Conservation (phyloP, 75 land plant species). For the Pseudotsuga menziesii region DNA sequence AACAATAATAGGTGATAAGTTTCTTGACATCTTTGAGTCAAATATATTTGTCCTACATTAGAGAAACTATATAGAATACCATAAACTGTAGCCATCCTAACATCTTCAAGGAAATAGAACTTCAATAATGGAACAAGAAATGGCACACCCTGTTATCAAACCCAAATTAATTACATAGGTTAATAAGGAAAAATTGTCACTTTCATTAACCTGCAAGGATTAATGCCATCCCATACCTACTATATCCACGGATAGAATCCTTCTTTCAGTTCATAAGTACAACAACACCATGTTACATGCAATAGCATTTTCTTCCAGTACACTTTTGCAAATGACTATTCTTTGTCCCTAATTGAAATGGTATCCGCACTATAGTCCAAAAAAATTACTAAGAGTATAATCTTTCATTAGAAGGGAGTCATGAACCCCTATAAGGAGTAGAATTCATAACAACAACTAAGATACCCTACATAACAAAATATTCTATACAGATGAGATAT, state of each 20-base stretch:
- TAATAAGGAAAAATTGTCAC: background rate
- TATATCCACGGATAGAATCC: slow-evolving; percentile 30
- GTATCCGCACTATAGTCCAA: slow-evolving; percentile 22
- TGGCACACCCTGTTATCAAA: slow-evolving; percentile 18
- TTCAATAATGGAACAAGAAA: slow-evolving; percentile 26
- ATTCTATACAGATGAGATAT: no score
- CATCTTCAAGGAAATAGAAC: slow-evolving; percentile 29
- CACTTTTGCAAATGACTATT: slow-evolving; percentile 28
- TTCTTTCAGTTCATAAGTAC: slow-evolving; percentile 30
- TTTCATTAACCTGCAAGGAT: background rate
- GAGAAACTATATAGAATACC: slow-evolving; percentile 11
- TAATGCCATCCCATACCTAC: slow-evolving; percentile 15
- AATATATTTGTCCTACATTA: background rate
- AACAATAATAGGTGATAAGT: background rate
- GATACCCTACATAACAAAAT: background rate
- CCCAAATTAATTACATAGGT: background rate
- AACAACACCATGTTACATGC: slow-evolving; percentile 37
- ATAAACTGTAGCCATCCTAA: slow-evolving; percentile 30
- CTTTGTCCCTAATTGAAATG: slow-evolving; percentile 29
- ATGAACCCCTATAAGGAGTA: background rate
- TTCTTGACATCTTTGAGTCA: background rate
- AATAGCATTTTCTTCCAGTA: slow-evolving; percentile 30
- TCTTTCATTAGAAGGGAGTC: background rate
- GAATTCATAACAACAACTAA: background rate
- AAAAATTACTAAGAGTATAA: background rate